Base-by-base conservation (phyloP, 805 yeast genomes). In the Sugiyamaella qingdaonensis region DNA sequence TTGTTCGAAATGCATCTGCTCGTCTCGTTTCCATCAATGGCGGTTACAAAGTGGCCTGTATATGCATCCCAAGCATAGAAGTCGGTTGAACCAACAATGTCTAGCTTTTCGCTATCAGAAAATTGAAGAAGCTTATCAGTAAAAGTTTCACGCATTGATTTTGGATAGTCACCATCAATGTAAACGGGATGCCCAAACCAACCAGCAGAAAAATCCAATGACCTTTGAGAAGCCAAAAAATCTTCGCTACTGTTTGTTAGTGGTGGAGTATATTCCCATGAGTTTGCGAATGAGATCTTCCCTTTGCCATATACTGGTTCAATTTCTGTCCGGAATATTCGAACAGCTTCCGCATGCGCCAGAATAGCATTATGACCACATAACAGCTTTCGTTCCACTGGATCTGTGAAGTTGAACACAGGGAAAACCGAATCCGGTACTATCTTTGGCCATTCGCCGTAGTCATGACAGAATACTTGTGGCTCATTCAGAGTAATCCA, bases 401-500 rank as follows among this genome's bases (percentile, higher is more conserved):
- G 33, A 31, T 43, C 44, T 1, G 13, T 46, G 24, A 46, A 9
- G 10, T 51, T 57, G 45, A 48, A 55, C 54, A 57, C 62, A 24
- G 59, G 66, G 57, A 58, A 66, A 37, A 56, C 65, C 54, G 29
- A 50, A 33, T 52, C 67, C 53, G 62, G 60, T 29, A 56, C 63
- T 51, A 46, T 36, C 2, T 21, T 52, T 1, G 61, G 63, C 59
- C 57, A 54, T 19, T 55, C 56, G 37, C 48, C 55, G 24, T 51
- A 54, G 49, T 48, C 62, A 34, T 43, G 55, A 55, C 58, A 59
- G 37, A 57, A 52, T 1, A 61, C 51, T 43, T 59, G 58, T 16
- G 73, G 74, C 51, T 70, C 73, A 48, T 70, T 70, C 51, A 67
- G 54, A 3, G 70, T 67, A 49, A 69, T 51, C 68, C 69, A 70